Base-by-base conservation (phyloP, 2,329 filamentous ascomycete species). In the Colletotrichum liaoningense region DNA sequence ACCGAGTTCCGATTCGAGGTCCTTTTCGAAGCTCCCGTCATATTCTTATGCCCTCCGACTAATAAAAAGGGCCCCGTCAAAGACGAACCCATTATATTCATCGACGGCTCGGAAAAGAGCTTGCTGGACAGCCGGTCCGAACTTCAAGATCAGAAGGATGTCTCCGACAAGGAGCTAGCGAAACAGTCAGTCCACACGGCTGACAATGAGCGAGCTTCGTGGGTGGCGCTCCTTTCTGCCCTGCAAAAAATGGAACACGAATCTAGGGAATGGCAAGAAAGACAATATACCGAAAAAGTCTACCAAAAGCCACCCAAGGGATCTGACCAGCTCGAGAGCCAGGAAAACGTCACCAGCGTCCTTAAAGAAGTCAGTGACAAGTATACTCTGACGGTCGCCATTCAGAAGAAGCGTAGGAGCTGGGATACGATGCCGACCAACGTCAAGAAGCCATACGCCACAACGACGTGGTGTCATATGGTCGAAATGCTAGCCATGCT, bases 171-270 rank as follows among this genome's bases (percentile, higher is more conserved):
- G 63, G 59, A 74, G 38, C 5, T 52, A 14, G 49, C 30, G 30
- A 72, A 64, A 30, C 69, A 72, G 19, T 55, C 64, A 2, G 82
- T 90, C 0, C 87, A 88, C 74, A 90, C 88, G 2, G 87, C 88
- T 6, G 87, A 90, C 75, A 89, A 89, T 67, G 88, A 90, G 77
- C 80, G 84, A n/a, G 87, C 87, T 3, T 88, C 88, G 1, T 90
- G 88, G 88, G 82, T 88, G 4, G 82, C 83, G 7, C 79, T 90
- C 12, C 81, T 90, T n/a, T 84, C 83, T 4, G 83, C 85, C 12
- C 77, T 89, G 0, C 88, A 90, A 67, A 77, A 78, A 19, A 88
- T 89, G 83, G 88, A 90, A 76, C 67, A 76, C 0, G 80, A 84
- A 19, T 89, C 88, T 5, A 77, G 80, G n/a, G 73, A 78, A 3